phyloP scores from a whole-genome alignment of 495 filamentous ascomycete genomes.

The Aspergillus nidulans region DNA sequence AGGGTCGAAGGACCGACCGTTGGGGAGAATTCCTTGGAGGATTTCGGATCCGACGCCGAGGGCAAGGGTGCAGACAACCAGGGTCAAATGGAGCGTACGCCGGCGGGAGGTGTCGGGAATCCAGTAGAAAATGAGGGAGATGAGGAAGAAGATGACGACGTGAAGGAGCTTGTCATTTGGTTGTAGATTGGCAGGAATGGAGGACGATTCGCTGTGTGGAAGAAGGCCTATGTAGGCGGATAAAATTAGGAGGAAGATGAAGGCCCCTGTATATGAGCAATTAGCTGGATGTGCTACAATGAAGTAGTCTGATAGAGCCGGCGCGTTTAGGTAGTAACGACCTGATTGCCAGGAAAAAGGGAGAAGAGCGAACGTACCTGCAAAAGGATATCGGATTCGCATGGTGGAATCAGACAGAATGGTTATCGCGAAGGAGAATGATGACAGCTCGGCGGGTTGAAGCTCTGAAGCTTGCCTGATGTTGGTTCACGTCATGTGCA shows the following conservation, averaged over 20 bases:
- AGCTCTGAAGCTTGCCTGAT: neutral
- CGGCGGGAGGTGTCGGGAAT: slow-evolving; percentile 85
- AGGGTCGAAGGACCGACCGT: slow-evolving; percentile 75
- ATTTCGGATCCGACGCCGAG: slow-evolving; percentile 83
- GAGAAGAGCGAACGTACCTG: slow-evolving; percentile 45
- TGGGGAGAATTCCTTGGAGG: slow-evolving; percentile 75
- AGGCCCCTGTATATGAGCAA: slow-evolving; percentile 53
- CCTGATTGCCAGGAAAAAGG: slow-evolving; percentile 13
- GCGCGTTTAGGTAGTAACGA: neutral
- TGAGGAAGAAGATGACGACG: slow-evolving; percentile 79
- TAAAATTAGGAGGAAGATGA: slow-evolving; percentile 68
- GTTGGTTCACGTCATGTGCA: slow-evolving; percentile 15
- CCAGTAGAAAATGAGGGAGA: slow-evolving; percentile 94
- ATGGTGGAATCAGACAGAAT: slow-evolving; percentile 37
- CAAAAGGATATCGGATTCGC: slow-evolving; percentile 71
- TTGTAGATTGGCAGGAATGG: slow-evolving; percentile 62
- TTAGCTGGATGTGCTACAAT: neutral
- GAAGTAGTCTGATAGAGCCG: neutral
- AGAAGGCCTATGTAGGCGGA: slow-evolving; percentile 76
- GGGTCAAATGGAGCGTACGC: slow-evolving; percentile 75
- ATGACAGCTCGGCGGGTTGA: neutral
- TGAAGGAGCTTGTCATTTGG: slow-evolving; percentile 90
- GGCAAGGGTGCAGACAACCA: slow-evolving; percentile 69
- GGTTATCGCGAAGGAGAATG: slow-evolving; percentile 5
- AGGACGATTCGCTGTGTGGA: slow-evolving; percentile 52